Evolutionary conservation across 257 asterid species (phyloP).

Genomic region (Nicotiana attenuata): DNA sequence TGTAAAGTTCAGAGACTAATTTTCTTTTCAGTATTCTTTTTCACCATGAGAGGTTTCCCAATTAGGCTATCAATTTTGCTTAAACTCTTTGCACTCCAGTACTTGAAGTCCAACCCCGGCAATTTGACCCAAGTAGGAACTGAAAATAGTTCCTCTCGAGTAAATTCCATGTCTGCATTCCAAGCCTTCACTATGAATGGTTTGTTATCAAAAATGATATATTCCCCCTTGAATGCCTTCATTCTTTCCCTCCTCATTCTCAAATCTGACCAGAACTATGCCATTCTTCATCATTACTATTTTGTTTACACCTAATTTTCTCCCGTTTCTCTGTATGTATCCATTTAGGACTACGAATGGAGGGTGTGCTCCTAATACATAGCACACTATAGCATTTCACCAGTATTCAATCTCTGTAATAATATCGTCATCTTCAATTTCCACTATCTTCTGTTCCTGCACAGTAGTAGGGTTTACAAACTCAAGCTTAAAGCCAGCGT

Average conservation of each 20-base stretch:
- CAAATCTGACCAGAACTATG: no score
- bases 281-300: neutral
- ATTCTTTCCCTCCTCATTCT: neutral
- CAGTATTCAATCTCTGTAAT: neutral
- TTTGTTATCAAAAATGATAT: neutral
- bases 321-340: no score
- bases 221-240: neutral
- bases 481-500: no score
- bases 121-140: no score
- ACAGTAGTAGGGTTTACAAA: neutral
- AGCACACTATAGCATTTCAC: neutral
- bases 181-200: neutral
- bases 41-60: no score
- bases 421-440: neutral
- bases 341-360: neutral
- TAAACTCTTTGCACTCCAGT: no score
- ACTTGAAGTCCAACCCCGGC: no score
- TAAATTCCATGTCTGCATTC: neutral
- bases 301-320: neutral
- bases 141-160: no score
- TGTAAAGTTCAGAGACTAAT: no score
- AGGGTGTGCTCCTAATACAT: neutral
- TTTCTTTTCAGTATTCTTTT: no score
- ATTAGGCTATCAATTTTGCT: no score
- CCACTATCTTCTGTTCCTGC: no score